Conservation (phyloP, 805 yeast genomes). For the Metschnikowia similis region DNA sequence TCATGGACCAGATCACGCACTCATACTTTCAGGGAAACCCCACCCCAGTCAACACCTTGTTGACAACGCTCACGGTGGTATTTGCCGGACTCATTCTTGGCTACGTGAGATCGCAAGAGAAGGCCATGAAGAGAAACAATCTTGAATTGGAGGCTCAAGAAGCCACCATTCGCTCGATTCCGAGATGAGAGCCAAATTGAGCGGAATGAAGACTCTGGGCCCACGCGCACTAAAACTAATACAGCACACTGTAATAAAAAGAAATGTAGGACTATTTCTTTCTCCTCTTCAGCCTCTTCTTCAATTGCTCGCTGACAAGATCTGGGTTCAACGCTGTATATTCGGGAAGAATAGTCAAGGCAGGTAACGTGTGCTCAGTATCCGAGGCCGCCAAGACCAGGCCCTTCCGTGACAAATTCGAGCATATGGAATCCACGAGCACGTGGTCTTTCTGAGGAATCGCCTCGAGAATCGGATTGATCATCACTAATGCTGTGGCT, state of each 20-base stretch:
- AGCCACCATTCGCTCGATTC: slow-evolving; percentile 47
- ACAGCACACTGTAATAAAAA: neutral
- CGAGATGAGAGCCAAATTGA: slow-evolving; percentile 19
- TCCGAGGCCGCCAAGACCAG: neutral
- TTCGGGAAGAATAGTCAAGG: slow-evolving; percentile 18
- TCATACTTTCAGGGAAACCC: slow-evolving; percentile 69
- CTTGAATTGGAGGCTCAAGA: slow-evolving; percentile 62
- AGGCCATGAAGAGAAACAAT: slow-evolving; percentile 42
- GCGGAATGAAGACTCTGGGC: neutral
- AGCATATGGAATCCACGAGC: neutral
- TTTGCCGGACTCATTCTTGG: slow-evolving; percentile 44
- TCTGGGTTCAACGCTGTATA: slow-evolving; percentile 27
- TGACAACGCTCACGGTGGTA: slow-evolving; percentile 52
- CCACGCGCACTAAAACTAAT: neutral
- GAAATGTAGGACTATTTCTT: neutral
- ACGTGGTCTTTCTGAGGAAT: slow-evolving; percentile 8
- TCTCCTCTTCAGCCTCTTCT: slow-evolving; percentile 12
- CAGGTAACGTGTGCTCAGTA: neutral
- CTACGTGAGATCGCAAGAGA: slow-evolving; percentile 41
- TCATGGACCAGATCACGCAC: slow-evolving; percentile 69
- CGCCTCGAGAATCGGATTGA: slow-evolving; percentile 5
- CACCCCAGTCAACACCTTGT: slow-evolving; percentile 60
- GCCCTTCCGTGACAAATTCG: neutral
- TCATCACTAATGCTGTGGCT: neutral
- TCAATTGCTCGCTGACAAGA: slow-evolving; percentile 14